phyloP scores from a whole-genome alignment of 139 green algal genomes.

The Tetraselmis chui region DNA sequence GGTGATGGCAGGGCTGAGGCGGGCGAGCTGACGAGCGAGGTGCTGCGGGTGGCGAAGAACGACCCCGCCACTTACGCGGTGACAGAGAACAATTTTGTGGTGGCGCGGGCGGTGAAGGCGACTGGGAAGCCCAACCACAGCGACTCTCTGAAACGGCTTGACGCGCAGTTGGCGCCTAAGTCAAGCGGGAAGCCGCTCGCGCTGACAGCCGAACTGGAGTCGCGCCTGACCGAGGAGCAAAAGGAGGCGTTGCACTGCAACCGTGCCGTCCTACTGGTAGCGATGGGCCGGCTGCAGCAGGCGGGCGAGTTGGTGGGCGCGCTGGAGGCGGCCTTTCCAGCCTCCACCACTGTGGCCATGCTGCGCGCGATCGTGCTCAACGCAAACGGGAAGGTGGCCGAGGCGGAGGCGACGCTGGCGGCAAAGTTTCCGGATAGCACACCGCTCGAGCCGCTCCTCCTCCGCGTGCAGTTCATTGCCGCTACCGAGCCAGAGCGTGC shows the following conservation, averaged over 20 bases:
- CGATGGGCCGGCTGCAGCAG: constrained; percentile 43
- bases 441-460: constrained; percentile 25
- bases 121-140: background rate
- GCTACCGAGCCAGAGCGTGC: background rate
- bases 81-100: constrained; percentile 11
- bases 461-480: constrained; percentile 58
- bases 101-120: constrained; percentile 19
- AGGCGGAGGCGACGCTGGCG: constrained; percentile 51
- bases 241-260: constrained; percentile 61
- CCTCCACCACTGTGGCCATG: constrained; percentile 21
- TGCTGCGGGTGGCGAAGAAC: background rate
- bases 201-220: constrained; percentile 39
- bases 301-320: constrained; percentile 37
- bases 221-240: constrained; percentile 56
- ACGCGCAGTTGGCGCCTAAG: constrained; percentile 52
- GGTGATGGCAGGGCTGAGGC: background rate
- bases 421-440: constrained; percentile 3
- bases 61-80: background rate
- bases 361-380: constrained; percentile 56
- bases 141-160: constrained; percentile 57
- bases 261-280: constrained; percentile 54
- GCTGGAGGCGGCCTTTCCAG: constrained; percentile 23
- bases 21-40: background rate
- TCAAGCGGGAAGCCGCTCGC: constrained; percentile 13
- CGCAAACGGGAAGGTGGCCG: constrained; percentile 33